Evolutionary conservation across 1,139 yeast genomes (phyloP).

Genomic region (Arxiozyma slooffiae): DNA sequence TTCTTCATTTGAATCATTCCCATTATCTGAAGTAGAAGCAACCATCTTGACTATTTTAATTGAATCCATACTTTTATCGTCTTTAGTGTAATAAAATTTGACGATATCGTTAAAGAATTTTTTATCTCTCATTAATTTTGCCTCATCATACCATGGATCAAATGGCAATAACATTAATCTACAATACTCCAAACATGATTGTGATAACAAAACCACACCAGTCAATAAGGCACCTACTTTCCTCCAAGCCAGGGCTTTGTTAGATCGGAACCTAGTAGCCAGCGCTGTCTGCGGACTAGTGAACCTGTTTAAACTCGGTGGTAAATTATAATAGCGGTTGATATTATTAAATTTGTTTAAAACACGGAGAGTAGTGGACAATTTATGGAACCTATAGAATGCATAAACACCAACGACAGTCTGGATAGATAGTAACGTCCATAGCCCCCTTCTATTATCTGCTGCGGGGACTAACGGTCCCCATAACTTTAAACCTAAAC

Average conservation of each 20-base stretch:
- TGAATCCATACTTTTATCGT: conserved; percentile 27
- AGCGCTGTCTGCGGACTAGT: conserved; percentile 10
- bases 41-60: conserved; percentile 15
- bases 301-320: conserved; percentile 29
- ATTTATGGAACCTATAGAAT: conserved; percentile 18
- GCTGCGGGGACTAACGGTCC: conserved; percentile 60
- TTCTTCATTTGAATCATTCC: conserved; percentile 25
- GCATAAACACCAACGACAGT: conserved; percentile 36
- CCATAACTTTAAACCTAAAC: conserved; percentile 48
- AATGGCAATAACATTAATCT: conserved; percentile 40
- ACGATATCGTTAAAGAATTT: conserved; percentile 30
- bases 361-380: conserved; percentile 4
- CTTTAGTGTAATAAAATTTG: conserved; percentile 21
- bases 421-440: conserved; percentile 41
- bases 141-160: conserved; percentile 62
- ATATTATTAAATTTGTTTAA: neutral
- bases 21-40: too few species aligned
- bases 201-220: conserved; percentile 25
- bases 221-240: conserved; percentile 18
- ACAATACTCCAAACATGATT: conserved; percentile 37
- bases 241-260: conserved; percentile 7
- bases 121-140: conserved; percentile 32
- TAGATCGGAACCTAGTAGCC: neutral
- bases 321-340: neutral
- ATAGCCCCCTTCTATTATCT: conserved; percentile 44